phyloP scores from a whole-genome alignment of 1,139 yeast genomes.

The Scheffersomyces segobiensis region DNA sequence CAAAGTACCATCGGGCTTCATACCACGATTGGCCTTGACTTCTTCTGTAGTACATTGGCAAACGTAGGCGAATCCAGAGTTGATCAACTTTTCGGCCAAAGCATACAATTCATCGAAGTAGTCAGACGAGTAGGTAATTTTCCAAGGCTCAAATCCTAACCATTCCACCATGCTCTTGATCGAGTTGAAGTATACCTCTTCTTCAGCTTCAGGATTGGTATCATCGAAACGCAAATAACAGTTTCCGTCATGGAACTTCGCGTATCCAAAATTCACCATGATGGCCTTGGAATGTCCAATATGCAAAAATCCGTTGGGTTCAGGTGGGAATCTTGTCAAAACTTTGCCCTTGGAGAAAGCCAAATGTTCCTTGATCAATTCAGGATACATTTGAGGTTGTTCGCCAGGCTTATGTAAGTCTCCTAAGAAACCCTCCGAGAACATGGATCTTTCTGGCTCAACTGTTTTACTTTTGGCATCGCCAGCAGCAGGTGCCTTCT shows the following conservation, averaged over 20 bases:
- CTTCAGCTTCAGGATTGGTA: conserved; percentile 98
- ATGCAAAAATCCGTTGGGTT: conserved; percentile 95
- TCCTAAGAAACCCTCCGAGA: conserved; percentile 92
- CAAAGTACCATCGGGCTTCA: conserved; percentile 85
- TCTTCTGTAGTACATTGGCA: conserved; percentile 94
- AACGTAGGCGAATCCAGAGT: conserved; percentile 75
- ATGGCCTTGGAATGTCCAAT: conserved; percentile 98
- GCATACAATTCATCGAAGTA: conserved; percentile 87
- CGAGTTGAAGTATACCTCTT: conserved; percentile 83
- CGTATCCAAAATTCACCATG: conserved; percentile 94
- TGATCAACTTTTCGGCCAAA: conserved; percentile 79
- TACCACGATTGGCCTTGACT: conserved; percentile 86
- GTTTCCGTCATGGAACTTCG: conserved; percentile 78
- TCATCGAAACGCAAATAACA: conserved; percentile 95
- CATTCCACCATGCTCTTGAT: conserved; percentile 83
- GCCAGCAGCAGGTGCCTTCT: conserved; percentile 31
- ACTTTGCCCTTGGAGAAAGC: conserved; percentile 79
- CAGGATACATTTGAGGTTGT: conserved; percentile 87
- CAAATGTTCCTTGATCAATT: conserved; percentile 77
- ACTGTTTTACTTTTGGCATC: conserved; percentile 25
- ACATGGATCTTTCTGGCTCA: conserved; percentile 68
- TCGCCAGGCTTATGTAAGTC: conserved; percentile 95
- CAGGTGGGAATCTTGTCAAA: conserved; percentile 96
- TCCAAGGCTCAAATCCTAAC: conserved; percentile 94
- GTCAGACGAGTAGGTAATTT: conserved; percentile 93